Conservation (phyloP, 306 rosid genomes). For the Hylodesmum podocarpum region DNA sequence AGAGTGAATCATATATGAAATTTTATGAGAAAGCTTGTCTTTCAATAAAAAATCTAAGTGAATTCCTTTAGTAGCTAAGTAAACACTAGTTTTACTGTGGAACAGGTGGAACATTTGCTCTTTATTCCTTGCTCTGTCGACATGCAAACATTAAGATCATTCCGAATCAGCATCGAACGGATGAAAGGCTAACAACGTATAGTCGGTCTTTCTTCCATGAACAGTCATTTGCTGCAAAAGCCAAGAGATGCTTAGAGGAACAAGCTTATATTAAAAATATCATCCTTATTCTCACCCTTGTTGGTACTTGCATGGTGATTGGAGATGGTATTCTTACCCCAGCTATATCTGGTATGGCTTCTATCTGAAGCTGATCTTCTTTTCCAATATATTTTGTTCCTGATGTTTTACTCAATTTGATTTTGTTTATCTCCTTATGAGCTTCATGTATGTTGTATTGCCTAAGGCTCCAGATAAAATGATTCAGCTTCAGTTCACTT, state of each 20-base stretch:
- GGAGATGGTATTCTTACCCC: constrained; percentile 97
- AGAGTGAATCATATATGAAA: background rate
- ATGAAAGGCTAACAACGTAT: constrained; percentile 80
- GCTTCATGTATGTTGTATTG: background rate
- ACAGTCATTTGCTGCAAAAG: constrained; percentile 74
- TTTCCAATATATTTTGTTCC: constrained; percentile 6
- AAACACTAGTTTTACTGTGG: constrained; percentile 28
- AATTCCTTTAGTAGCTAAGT: background rate
- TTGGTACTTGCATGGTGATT: constrained; percentile 89
- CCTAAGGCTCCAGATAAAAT: background rate
- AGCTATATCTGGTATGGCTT: constrained; percentile 72
- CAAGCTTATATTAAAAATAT: constrained; percentile 46
- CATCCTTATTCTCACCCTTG: constrained; percentile 76
- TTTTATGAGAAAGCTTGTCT: background rate
- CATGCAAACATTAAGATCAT: constrained; percentile 81
- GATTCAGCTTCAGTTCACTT: background rate
- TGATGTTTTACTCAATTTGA: background rate
- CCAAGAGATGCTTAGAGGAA: constrained; percentile 75
- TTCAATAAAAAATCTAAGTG: background rate
- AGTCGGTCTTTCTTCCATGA: constrained; percentile 78
- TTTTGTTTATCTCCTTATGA: background rate
- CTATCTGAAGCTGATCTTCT: constrained; percentile 26
- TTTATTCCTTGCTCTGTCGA: constrained; percentile 85
- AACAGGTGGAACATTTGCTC: constrained; percentile 86
- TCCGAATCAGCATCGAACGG: constrained; percentile 84